These are phyloP conservation scores for Durusdinium trenchii DNA, from an alignment of 73 alveolate genomes.

Conservation along the genomic window DNA sequence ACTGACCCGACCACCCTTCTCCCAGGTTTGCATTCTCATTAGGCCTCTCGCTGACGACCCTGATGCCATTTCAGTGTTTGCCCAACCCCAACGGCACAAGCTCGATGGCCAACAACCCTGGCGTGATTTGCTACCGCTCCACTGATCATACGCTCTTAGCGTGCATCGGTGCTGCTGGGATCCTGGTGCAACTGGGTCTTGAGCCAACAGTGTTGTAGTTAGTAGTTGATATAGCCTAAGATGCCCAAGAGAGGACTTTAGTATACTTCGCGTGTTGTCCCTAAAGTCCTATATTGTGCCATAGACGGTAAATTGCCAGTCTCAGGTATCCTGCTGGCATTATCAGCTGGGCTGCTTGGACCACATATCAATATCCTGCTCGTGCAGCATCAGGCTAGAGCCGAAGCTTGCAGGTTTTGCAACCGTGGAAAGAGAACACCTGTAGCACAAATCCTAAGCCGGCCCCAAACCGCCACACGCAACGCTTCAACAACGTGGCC, in stretches of 20 bases:
- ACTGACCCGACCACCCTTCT: no score
- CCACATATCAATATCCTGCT: conserved; percentile 39
- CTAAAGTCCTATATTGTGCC: no score
- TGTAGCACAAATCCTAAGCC: no score
- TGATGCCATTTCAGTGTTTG: conserved; percentile 48
- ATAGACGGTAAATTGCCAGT: not conserved
- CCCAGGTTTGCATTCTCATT: conserved; percentile 36
- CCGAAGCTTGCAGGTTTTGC: not conserved
- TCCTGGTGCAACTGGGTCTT: no score
- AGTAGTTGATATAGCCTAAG: no score
- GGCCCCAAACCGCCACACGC: no score
- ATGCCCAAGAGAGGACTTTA: no score
- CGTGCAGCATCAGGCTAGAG: conserved; percentile 17
- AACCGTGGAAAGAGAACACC: no score
- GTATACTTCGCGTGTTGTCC: no score
- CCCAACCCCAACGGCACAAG: conserved; percentile 42
- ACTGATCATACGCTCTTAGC: not conserved
- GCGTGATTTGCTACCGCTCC: conserved; percentile 36
- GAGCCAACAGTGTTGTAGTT: no score
- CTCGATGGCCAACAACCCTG: conserved; percentile 25
- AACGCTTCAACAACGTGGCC: no score
- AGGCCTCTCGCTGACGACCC: not conserved
- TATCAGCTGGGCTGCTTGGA: conserved; percentile 61
- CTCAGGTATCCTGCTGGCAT: conserved; percentile 5
- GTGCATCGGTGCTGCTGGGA: no score